phyloP scores from a whole-genome alignment of 768 basidiomycete genomes.

The Cyclocybe aegerita region DNA sequence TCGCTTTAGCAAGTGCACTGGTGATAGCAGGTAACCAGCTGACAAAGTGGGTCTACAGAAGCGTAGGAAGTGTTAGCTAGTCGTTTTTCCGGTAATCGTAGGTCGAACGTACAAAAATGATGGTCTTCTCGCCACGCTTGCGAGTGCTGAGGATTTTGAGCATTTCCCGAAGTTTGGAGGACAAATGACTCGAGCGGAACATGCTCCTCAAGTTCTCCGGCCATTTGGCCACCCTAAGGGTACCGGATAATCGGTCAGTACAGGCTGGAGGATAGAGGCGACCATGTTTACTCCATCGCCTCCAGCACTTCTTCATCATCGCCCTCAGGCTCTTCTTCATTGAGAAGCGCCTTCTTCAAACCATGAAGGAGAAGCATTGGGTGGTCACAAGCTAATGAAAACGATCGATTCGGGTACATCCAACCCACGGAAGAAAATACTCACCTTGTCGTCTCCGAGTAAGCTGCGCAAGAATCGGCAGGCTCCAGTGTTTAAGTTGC shows the following conservation, averaged over 20 bases:
- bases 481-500: background rate
- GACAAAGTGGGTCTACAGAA: slow-evolving; percentile 12
- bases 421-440: background rate
- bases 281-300: too few species aligned
- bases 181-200: background rate
- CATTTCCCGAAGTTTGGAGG: slow-evolving; percentile 11
- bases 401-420: background rate
- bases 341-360: background rate
- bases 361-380: background rate
- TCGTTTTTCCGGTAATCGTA: background rate
- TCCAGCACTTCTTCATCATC: too few species aligned
- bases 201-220: too few species aligned
- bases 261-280: too few species aligned
- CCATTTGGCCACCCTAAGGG: too few species aligned
- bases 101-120: slow-evolving; percentile 13
- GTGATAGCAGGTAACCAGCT: slow-evolving; percentile 6
- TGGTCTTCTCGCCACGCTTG: slow-evolving; percentile 10
- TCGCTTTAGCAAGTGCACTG: slow-evolving; percentile 1
- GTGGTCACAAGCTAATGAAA: slow-evolving; percentile 10
- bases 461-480: slow-evolving; percentile 6
- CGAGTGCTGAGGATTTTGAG: slow-evolving; percentile 2
- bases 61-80: background rate
- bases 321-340: too few species aligned
- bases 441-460: slow-evolving; percentile 11
- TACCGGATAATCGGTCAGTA: too few species aligned